phyloP scores from a whole-genome alignment of 352 stramenopile genomes.

The Globisporangium acanthophoron region DNA sequence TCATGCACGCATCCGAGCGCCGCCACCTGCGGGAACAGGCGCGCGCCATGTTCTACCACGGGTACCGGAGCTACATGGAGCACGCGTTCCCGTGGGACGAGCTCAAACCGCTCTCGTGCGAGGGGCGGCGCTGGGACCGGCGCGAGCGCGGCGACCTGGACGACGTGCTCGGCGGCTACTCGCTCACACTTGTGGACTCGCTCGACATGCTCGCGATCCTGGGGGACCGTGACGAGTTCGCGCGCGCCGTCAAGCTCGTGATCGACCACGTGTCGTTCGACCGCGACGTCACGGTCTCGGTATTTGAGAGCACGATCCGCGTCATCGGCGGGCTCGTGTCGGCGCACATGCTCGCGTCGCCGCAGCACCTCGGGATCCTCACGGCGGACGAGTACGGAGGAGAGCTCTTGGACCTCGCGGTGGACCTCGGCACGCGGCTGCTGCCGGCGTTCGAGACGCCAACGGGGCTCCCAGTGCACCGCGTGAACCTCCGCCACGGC shows the following conservation, averaged over 20 bases:
- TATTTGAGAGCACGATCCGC: constrained; percentile 93
- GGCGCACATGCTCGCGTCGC: constrained; percentile 82
- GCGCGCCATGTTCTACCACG: constrained; percentile 88
- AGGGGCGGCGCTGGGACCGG: constrained; percentile 69
- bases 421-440: constrained; percentile 94
- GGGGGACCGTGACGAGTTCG: constrained; percentile 78
- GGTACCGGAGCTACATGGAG: constrained; percentile 83
- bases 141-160: constrained; percentile 82
- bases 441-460: constrained; percentile 95
- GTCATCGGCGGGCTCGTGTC: constrained; percentile 90
- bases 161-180: constrained; percentile 77
- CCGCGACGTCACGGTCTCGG: constrained; percentile 85
- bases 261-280: constrained; percentile 69
- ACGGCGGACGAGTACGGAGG: constrained; percentile 83
- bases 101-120: constrained; percentile 79
- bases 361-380: constrained; percentile 47
- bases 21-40: constrained; percentile 66
- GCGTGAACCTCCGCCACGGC: constrained; percentile 90
- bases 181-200: constrained; percentile 84
- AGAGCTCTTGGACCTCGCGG: constrained; percentile 91
- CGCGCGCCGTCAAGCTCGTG: constrained; percentile 57
- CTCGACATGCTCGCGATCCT: constrained; percentile 88
- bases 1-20: constrained; percentile 70
- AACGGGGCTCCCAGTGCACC: constrained; percentile 94
- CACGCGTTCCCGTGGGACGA: constrained; percentile 87